Conservation (phyloP, 345 rosid genomes). For the Linum tenue region DNA sequence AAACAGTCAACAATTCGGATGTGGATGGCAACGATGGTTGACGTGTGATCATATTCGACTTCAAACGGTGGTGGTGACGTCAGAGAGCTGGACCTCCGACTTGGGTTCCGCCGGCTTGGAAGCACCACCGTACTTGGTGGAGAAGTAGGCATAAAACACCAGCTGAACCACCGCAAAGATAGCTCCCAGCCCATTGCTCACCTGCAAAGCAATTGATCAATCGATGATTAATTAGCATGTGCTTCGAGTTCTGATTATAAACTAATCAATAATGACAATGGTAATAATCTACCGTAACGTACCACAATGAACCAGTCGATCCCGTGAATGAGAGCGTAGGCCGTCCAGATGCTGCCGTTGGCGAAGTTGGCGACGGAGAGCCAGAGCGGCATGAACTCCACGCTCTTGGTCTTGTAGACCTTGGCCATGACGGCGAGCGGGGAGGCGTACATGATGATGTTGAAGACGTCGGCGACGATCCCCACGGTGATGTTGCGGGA, state of each 20-base stretch:
- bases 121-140: not conserved
- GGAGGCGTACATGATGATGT: conserved; percentile 1
- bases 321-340: not conserved
- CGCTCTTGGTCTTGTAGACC: conserved; percentile 2
- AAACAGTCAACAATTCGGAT: too few species aligned
- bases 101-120: not conserved
- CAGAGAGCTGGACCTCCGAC: conserved; percentile 1
- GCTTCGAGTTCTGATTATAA: too few species aligned
- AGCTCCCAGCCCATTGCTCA: not conserved
- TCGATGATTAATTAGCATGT: not conserved
- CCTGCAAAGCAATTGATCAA: not conserved
- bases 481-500: not conserved
- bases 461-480: not conserved
- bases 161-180: not conserved
- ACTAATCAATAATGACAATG: too few species aligned
- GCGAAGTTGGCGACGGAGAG: conserved; percentile 3
- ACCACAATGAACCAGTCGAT: not conserved
- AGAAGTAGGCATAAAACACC: not conserved
- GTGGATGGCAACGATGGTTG: too few species aligned
- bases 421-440: not conserved
- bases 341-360: not conserved
- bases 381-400: conserved; percentile 3
- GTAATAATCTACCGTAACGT: too few species aligned
- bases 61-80: not conserved
- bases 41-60: too few species aligned